Evolutionary conservation across 2,329 filamentous ascomycete species (phyloP).

Genomic region (Aureobasidium leucospermi): DNA sequence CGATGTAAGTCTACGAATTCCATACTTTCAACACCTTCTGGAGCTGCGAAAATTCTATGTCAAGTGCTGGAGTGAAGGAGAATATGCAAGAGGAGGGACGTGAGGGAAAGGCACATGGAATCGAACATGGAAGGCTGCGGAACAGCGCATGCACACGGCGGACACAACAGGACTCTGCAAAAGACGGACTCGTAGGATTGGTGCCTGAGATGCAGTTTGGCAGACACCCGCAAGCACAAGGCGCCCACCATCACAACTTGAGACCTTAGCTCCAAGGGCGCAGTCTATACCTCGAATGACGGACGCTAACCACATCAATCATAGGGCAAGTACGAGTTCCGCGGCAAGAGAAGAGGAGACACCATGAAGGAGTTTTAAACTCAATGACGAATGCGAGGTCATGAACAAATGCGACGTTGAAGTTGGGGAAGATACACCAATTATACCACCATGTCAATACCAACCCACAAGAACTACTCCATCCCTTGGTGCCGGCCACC

Average conservation of each 20-base stretch:
- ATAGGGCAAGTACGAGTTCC: slow-evolving; percentile 78
- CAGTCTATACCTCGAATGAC: neutral
- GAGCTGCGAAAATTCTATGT: neutral
- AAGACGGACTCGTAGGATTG: too few relatives aligned
- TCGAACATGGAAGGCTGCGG: neutral
- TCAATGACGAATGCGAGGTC: slow-evolving; percentile 8
- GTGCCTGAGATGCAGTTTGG: neutral
- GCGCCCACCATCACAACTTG: neutral
- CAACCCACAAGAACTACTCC: neutral
- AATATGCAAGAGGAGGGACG: neutral
- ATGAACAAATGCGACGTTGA: neutral
- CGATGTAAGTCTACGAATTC: slow-evolving; percentile 59
- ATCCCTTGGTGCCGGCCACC: neutral
- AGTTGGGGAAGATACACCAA: slow-evolving; percentile 1
- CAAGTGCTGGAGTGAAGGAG: neutral
- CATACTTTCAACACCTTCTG: neutral
- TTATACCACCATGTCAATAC: slow-evolving; percentile 13
- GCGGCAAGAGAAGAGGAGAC: slow-evolving; percentile 84
- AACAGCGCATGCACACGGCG: too few relatives aligned
- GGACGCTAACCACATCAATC: slow-evolving; percentile 11
- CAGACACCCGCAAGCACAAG: neutral
- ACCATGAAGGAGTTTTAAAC: slow-evolving; percentile 68
- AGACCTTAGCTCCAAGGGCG: neutral
- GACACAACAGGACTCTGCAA: neutral
- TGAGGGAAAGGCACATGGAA: neutral